A percentile compares a stretch with the other conserved stretches of the same genome.
Evolutionary conservation across 495 filamentous ascomycete species (phyloP).

Genomic region (Glonium stellatum): DNA sequence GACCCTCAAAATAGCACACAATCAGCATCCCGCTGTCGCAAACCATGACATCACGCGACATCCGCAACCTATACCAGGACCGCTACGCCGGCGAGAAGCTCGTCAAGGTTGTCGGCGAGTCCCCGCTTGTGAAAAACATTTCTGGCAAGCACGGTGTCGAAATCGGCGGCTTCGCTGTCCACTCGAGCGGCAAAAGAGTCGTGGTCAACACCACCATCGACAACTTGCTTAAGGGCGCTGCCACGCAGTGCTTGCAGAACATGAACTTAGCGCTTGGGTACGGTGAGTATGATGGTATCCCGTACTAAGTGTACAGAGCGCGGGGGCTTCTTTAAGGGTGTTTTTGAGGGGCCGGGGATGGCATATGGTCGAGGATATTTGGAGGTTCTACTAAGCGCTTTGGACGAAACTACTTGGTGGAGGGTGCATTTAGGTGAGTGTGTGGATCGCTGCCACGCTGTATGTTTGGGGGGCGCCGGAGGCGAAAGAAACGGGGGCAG

Average conservation of each 20-base stretch:
- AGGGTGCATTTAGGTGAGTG: too few relatives aligned
- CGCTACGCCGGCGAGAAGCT: constrained; percentile 92
- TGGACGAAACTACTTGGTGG: too few relatives aligned
- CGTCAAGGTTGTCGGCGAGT: constrained; percentile 84
- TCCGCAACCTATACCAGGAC: constrained; percentile 92
- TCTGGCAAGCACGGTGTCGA: constrained; percentile 86
- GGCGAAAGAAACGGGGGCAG: too few relatives aligned
- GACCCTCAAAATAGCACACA: constrained; percentile 50
- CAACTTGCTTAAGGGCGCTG: constrained; percentile 93
- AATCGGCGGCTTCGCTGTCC: constrained; percentile 90
- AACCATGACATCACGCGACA: constrained; percentile 81
- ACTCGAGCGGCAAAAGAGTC: constrained; percentile 78
- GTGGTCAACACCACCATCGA: constrained; percentile 98
- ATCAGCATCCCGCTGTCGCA: constrained; percentile 82
- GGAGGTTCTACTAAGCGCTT: too few relatives aligned
- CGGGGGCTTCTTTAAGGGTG: background rate
- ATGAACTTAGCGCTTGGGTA: constrained; percentile 96
- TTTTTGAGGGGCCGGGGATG: background rate
- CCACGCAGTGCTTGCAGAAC: constrained; percentile 94
- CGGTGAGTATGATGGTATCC: constrained; percentile 87
- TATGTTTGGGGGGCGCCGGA: too few relatives aligned
- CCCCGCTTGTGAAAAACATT: constrained; percentile 81
- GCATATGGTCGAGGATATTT: too few relatives aligned
- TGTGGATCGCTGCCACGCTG: too few relatives aligned
- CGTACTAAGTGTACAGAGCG: constrained; percentile 31